Evolutionary conservation across 768 basidiomycete species (phyloP).

Genomic region (Rhodotorula diobovata): DNA sequence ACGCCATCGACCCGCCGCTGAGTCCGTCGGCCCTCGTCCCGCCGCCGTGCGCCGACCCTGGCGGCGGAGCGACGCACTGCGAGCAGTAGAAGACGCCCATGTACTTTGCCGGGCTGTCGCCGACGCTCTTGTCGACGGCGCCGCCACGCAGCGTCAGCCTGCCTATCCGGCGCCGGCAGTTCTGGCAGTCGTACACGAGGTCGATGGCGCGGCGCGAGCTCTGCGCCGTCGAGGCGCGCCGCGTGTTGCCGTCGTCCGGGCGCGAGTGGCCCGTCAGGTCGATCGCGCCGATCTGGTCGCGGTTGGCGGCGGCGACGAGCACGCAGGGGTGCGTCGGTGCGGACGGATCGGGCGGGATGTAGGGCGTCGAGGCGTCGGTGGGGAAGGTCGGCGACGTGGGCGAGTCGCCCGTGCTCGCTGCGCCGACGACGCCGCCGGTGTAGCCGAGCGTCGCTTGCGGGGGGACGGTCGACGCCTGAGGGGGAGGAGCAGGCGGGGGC

Average conservation of each 20-base stretch:
- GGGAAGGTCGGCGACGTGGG: slow-evolving; percentile 8
- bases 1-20: not conserved
- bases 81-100: slow-evolving; percentile 13
- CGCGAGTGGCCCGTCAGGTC: slow-evolving; percentile 21
- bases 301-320: slow-evolving; percentile 10
- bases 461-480: slow-evolving; percentile 1
- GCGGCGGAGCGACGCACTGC: slow-evolving; percentile 1
- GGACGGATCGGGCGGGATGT: slow-evolving; percentile 6
- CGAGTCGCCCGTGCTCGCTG: not conserved
- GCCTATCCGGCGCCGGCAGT: slow-evolving; percentile 15
- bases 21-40: not conserved
- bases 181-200: slow-evolving; percentile 9
- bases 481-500: no score
- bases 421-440: not conserved
- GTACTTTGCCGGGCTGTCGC: slow-evolving; percentile 15
- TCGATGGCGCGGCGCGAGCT: slow-evolving; percentile 23
- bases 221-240: not conserved
- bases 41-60: not conserved
- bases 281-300: slow-evolving; percentile 10
- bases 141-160: slow-evolving; percentile 25
- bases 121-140: slow-evolving; percentile 9
- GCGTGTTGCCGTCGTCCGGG: not conserved
- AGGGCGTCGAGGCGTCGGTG: slow-evolving; percentile 16
- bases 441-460: not conserved
- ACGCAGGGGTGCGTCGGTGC: not conserved